These are phyloP conservation scores for Scleroderma citrinum DNA, from an alignment of 768 basidiomycete species.

Conservation along the genomic window DNA sequence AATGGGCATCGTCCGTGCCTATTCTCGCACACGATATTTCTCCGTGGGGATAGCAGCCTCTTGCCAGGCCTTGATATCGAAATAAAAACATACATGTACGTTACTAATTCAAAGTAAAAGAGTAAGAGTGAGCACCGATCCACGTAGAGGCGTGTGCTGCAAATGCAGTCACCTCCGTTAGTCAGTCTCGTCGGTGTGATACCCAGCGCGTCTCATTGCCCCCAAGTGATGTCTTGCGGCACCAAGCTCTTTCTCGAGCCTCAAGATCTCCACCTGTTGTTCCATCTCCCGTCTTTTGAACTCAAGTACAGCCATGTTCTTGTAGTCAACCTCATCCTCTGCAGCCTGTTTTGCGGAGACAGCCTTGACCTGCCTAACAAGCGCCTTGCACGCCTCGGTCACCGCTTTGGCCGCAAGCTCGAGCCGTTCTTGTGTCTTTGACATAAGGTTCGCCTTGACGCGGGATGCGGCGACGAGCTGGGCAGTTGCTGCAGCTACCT, in stretches of 20 bases:
- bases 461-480: conserved; percentile 98
- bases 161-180: conserved; percentile 22
- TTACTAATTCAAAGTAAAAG: conserved; percentile 12
- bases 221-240: conserved; percentile 79
- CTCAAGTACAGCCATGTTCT: conserved; percentile 88
- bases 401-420: conserved; percentile 97
- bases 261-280: conserved; percentile 97
- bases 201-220: conserved; percentile 83
- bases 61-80: not conserved
- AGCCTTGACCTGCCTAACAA: conserved; percentile 94
- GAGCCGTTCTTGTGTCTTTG: conserved; percentile 93
- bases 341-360: conserved; percentile 78
- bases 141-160: too few species aligned
- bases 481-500: conserved; percentile 94
- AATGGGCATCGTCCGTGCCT: not conserved
- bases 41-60: too few species aligned
- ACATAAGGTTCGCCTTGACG: conserved; percentile 98
- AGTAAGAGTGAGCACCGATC: too few species aligned
- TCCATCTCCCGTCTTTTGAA: conserved; percentile 99
- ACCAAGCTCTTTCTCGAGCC: conserved; percentile 90
- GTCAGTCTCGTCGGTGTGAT: conserved; percentile 82
- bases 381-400: conserved; percentile 93
- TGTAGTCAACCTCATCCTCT: conserved; percentile 79
- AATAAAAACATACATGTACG: conserved; percentile 21
- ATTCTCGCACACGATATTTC: too few species aligned